Base-by-base conservation (phyloP, 495 filamentous ascomycete species). In the Penicillium ochrochloron region DNA sequence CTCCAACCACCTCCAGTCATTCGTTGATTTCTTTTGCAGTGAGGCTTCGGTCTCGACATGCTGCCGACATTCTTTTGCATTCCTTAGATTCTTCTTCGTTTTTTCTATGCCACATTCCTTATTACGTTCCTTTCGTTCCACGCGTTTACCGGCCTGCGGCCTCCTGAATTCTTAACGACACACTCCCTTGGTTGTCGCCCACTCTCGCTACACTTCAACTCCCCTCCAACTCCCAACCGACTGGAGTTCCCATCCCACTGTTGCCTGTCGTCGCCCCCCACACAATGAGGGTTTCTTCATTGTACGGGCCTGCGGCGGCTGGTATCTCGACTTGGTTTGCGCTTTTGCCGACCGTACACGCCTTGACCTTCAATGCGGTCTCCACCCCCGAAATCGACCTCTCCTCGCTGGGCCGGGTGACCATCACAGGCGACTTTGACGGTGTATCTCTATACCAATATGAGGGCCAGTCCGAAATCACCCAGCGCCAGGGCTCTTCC, bases 381-480 rank as follows among this genome's bases (percentile, higher is more conserved):
- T 87, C 93, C 2, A 78, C 89, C 42, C 87, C 93, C 54, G 88
- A 94, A 63, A 83, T 99, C 75, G 90, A 97, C 73, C 85, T 97
- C 46, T 83, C 82, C n/a, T 74, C 88, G 59, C 83, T 98, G 54
- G 95, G 96, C 59, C 87, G 89, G 64, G 88, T 98, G 58, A 93
- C 91, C 42, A 82, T 99, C 59, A 92, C 88, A 12, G 95, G 95
- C 63, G 89, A 98, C 77, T 99, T 98, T 73, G 85, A 90, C 71
- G 89, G 92, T 41, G 91, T 97, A 57, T 97, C 96, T 34, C 82
- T 98, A 19, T 98, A 94, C 80, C 81, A 90, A 71, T 98, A 90
- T 74, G 80, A 88, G 68, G 88, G 87, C 66, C 94, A 99, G 75
- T 88, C 84, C 39, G 86, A 96, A 76, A 77, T 83, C 37, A 76